phyloP scores from a whole-genome alignment of 2,329 filamentous ascomycete species.

The Fusarium liriodendri region DNA sequence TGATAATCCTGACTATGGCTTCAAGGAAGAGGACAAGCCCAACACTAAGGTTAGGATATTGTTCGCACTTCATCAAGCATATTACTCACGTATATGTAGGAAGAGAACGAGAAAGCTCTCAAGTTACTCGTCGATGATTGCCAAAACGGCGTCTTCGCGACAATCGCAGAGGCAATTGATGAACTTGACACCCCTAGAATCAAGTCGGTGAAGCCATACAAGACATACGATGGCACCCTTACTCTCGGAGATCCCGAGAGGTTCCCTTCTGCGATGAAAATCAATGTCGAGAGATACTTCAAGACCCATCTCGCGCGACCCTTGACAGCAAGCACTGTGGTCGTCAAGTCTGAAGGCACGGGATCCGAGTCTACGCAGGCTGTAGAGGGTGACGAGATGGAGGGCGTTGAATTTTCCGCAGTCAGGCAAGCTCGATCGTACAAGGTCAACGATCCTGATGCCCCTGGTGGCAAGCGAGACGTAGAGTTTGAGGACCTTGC shows the following conservation, averaged over 20 bases:
- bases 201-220: constrained; percentile 80
- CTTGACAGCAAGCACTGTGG: constrained; percentile 81
- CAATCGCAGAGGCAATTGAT: constrained; percentile 84
- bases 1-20: constrained; percentile 88
- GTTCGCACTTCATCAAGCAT: fast-evolving
- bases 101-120: constrained; percentile 77
- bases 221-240: constrained; percentile 82
- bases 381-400: constrained; percentile 59
- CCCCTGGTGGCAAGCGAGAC: constrained; percentile 82
- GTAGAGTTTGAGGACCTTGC: constrained; percentile 85
- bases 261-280: constrained; percentile 80
- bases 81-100: constrained; percentile 41
- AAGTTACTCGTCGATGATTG: constrained; percentile 74
- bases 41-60: constrained; percentile 68
- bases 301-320: constrained; percentile 82
- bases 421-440: constrained; percentile 86
- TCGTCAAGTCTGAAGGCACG: constrained; percentile 63
- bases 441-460: constrained; percentile 79
- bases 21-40: constrained; percentile 91
- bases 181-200: constrained; percentile 81
- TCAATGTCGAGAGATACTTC: constrained; percentile 92
- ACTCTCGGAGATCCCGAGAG: constrained; percentile 81
- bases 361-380: constrained; percentile 64
- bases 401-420: constrained; percentile 69
- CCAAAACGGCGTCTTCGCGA: constrained; percentile 78